phyloP scores from a whole-genome alignment of 192 early-diverging fungal genomes.

The Helicostylum pulchrum region DNA sequence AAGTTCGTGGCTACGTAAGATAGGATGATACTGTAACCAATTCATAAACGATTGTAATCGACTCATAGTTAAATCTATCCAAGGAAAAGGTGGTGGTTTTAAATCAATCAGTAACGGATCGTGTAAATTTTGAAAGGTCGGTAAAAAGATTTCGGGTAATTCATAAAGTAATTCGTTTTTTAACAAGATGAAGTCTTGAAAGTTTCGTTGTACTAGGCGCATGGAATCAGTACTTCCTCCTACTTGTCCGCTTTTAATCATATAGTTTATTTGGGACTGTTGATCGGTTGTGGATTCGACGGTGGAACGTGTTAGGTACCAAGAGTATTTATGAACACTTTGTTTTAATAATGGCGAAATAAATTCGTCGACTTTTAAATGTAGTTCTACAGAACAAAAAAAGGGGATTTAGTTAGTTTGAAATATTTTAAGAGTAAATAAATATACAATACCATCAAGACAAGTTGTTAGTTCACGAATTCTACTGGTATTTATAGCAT shows the following conservation, averaged over 20 bases:
- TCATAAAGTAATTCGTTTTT: constrained; percentile 39
- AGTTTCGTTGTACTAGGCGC: constrained; percentile 39
- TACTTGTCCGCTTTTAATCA: constrained; percentile 42
- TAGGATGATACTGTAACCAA: constrained; percentile 41
- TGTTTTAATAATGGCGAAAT: not conserved
- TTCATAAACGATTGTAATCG: constrained; percentile 40
- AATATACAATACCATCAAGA: not conserved
- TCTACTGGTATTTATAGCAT: not conserved
- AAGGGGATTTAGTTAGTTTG: too few species aligned
- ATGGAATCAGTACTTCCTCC: constrained; percentile 24
- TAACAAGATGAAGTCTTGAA: constrained; percentile 46
- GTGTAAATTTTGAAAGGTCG: constrained; percentile 36
- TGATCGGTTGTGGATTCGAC: not conserved
- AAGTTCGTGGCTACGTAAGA: constrained; percentile 40
- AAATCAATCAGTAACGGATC: constrained; percentile 39
- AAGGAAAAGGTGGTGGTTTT: constrained; percentile 35
- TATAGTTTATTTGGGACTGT: constrained; percentile 17
- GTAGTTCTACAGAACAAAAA: not conserved
- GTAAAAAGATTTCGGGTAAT: constrained; percentile 42
- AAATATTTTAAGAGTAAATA: too few species aligned
- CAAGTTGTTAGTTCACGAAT: not conserved
- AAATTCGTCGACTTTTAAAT: not conserved
- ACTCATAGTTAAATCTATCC: constrained; percentile 28
- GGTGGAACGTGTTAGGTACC: constrained; percentile 1
- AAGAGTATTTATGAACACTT: not conserved